These are phyloP conservation scores for Coelastrella sp. DNA, from an alignment of 139 green algal species.

Conservation along the genomic window DNA sequence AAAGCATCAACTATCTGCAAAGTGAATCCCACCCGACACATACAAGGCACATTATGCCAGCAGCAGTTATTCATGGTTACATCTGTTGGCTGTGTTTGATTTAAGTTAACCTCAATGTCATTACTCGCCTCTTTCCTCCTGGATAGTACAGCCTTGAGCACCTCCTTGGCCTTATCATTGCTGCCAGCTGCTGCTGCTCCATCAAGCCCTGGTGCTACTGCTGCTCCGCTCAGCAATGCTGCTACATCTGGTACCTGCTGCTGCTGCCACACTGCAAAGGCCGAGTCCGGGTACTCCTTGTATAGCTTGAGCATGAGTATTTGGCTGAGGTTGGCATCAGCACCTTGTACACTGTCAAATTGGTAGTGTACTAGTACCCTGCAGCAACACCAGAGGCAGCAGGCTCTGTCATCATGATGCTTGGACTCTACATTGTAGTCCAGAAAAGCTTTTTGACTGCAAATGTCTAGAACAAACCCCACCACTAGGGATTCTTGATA, in stretches of 20 bases:
- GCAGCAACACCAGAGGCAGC: conserved; percentile 51
- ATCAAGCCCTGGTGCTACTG: not conserved
- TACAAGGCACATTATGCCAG: too few relatives aligned
- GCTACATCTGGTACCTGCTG: conserved; percentile 32
- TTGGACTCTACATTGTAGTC: too few relatives aligned
- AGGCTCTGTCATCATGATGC: conserved; percentile 35
- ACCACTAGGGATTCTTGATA: conserved; percentile 70
- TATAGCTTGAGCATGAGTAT: conserved; percentile 68
- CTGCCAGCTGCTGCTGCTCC: conserved; percentile 30
- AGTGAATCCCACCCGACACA: too few relatives aligned
- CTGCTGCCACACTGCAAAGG: conserved; percentile 50
- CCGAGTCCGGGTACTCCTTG: conserved; percentile 69
- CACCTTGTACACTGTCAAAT: conserved; percentile 50
- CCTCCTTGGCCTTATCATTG: conserved; percentile 43
- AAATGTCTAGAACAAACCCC: conserved; percentile 76
- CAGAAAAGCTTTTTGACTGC: conserved; percentile 80
- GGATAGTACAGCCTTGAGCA: conserved; percentile 52
- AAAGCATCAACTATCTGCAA: too few relatives aligned
- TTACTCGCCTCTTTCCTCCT: conserved; percentile 52
- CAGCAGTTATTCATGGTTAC: not conserved
- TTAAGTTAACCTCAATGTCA: not conserved
- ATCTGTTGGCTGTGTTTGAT: not conserved
- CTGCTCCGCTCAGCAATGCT: not conserved
- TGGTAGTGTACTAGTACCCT: conserved; percentile 50
- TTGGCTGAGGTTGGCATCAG: conserved; percentile 47